Percentiles rank a stretch among this genome's conserved stretches.
These are phyloP conservation scores for Volvox reticuliferus DNA, from an alignment of 139 green algal species.

Conservation along the genomic window DNA sequence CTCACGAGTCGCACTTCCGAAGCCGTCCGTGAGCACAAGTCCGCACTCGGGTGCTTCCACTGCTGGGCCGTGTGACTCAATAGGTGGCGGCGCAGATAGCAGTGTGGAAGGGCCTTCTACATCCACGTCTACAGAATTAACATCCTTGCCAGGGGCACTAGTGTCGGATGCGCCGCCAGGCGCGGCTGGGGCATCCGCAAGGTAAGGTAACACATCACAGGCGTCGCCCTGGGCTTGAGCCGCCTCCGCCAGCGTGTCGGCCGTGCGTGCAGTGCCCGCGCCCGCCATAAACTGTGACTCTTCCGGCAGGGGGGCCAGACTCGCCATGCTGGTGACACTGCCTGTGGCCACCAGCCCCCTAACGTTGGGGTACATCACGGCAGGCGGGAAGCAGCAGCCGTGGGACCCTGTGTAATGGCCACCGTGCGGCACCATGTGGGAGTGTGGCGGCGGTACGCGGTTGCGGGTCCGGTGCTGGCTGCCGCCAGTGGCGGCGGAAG, in stretches of 20 bases:
- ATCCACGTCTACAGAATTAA: too few relatives aligned
- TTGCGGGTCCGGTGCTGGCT: neutral
- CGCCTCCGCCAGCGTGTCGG: neutral
- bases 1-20: neutral
- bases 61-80: neutral
- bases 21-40: neutral
- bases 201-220: neutral
- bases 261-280: neutral
- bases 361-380: neutral
- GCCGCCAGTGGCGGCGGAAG: neutral
- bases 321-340: conserved; percentile 12
- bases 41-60: neutral
- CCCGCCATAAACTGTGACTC: neutral
- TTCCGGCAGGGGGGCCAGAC: too few relatives aligned
- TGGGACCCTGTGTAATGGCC: neutral
- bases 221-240: neutral
- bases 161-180: neutral
- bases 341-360: neutral
- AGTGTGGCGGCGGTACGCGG: neutral
- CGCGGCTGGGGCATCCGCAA: neutral
- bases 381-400: neutral
- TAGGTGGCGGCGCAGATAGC: neutral
- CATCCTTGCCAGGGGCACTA: too few relatives aligned
- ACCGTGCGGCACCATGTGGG: neutral
- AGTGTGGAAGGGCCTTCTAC: neutral